Conservation (phyloP, 129 eudicot genomes). For the Heracleum sosnowskyi region DNA sequence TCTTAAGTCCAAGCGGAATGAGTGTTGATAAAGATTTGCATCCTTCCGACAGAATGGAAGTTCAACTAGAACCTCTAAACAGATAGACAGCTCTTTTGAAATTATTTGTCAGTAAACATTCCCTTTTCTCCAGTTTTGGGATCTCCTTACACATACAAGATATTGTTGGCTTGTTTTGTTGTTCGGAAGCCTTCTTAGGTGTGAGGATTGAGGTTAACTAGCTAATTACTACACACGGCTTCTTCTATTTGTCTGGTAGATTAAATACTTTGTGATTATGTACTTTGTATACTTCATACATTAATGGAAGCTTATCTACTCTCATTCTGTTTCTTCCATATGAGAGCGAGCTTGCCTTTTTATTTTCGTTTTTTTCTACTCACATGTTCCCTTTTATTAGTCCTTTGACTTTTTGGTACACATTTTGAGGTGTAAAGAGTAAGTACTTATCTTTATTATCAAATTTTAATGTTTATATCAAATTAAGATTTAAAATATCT, state of each 20-base stretch:
- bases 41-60: slow-evolving; percentile 60
- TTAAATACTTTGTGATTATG: slow-evolving; percentile 19
- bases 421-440: neutral
- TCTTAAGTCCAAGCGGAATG: slow-evolving; percentile 42
- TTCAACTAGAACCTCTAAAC: slow-evolving; percentile 71
- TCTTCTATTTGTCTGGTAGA: slow-evolving; percentile 15
- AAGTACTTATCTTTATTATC: neutral
- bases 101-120: slow-evolving; percentile 9
- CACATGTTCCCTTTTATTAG: neutral
- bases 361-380: neutral
- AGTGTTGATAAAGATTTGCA: slow-evolving; percentile 32
- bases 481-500: neutral
- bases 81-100: slow-evolving; percentile 32
- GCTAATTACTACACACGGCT: slow-evolving; percentile 8
- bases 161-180: neutral
- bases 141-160: slow-evolving; percentile 6
- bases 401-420: neutral
- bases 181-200: slow-evolving; percentile 21
- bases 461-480: neutral
- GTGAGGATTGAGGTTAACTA: slow-evolving; percentile 7
- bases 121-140: slow-evolving; percentile 15
- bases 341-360: neutral
- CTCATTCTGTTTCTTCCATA: neutral
- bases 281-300: slow-evolving; percentile 24
- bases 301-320: slow-evolving; percentile 14